Evolutionary conservation across 2,329 filamentous ascomycete species (phyloP).

Genomic region (Elsinoe perseae): DNA sequence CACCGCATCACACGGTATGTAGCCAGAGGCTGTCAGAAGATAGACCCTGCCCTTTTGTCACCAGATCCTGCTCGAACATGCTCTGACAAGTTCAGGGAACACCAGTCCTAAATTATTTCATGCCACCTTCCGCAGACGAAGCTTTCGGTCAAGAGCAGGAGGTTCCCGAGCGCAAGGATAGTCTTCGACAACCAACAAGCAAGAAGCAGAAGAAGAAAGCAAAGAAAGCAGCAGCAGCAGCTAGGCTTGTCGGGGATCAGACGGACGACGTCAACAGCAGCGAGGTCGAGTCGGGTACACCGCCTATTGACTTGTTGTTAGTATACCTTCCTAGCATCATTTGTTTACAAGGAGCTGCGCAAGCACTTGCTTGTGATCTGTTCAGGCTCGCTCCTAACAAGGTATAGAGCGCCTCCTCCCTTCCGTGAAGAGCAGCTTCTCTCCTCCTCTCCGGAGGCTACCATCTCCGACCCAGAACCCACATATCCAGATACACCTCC

Average conservation of each 20-base stretch:
- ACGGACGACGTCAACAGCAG: constrained; percentile 17
- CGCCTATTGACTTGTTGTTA: constrained; percentile 17
- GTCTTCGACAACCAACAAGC: constrained; percentile 14
- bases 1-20: constrained; percentile 13
- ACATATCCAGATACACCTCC: constrained; percentile 12
- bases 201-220: constrained; percentile 19
- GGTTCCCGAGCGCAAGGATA: constrained; percentile 16
- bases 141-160: constrained; percentile 18
- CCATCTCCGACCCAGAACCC: constrained; percentile 10
- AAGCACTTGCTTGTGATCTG: too few relatives aligned
- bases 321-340: not conserved
- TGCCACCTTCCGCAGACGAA: constrained; percentile 21
- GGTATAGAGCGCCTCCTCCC: constrained; percentile 12
- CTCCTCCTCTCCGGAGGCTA: constrained; percentile 13
- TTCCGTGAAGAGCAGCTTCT: constrained; percentile 9
- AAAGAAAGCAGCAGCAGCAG: constrained; percentile 16
- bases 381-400: not conserved
- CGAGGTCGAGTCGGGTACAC: constrained; percentile 14
- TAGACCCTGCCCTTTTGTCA: not conserved
- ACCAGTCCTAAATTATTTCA: not conserved
- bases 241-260: constrained; percentile 16
- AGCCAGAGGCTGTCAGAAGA: not conserved
- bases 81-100: not conserved
- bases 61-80: not conserved
- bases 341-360: not conserved